Base-by-base conservation (phyloP, 495 filamentous ascomycete genomes). In the Choiromyces venosus region DNA sequence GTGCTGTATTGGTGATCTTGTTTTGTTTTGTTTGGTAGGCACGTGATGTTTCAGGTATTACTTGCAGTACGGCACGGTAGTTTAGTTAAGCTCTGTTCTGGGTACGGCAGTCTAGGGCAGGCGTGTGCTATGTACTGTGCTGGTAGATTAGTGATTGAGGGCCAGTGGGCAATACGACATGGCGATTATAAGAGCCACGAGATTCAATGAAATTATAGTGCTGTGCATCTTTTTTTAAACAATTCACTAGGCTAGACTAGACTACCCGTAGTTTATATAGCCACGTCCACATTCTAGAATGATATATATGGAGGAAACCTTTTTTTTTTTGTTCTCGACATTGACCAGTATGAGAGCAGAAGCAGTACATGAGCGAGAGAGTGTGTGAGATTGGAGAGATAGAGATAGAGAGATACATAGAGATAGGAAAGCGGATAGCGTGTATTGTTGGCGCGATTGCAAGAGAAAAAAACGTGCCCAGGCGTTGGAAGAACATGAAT, bases 361-460 rank as follows among this genome's bases (percentile, higher is more conserved):
- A 69, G 44, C 35, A 73, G 70, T 68, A 74, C 66, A 73, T 68
- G 10, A 39, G 66, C 65, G 67, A 75, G 56, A 68, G 68, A 66
- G 44, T 66, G 56, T 44, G 69, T 66, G 56, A 65, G 69, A 66
- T 38, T 70, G n/a, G 39, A 46, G 56, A 56, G 44, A 64, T 21
- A 37, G 35, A 36, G 42, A 69, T 65, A 56, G 46, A 66, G 82
- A 81, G 82, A 74, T 80, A 73, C 74, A 79, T 74, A 77, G 70
- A 81, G 81, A 81, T 77, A 81, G 82, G 80, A 81, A 84, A 82
- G 80, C 81, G 82, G 83, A 83, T 82, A 83, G 83, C 82, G 82
- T 83, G 83, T 29, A 4, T 16, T 52, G 21, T 52, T 61, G 52
- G 25, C 82, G 82, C 79, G 83, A 83, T 79, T 82, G 81, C 84